Base-by-base conservation (phyloP, 1,284 basidiomycete species). In the Ustilago bromivora region DNA sequence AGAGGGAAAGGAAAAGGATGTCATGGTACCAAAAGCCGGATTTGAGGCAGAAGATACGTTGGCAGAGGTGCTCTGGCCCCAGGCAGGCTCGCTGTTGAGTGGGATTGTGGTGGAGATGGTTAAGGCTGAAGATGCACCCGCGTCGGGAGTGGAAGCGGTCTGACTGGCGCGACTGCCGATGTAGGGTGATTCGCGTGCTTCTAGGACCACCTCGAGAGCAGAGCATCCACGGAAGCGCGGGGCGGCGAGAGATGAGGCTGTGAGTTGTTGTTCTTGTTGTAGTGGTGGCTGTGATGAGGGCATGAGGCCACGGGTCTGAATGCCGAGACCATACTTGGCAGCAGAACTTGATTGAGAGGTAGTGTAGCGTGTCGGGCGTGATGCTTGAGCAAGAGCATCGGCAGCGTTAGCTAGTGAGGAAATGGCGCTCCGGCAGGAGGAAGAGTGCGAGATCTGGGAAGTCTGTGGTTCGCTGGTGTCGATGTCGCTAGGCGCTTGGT, bases 101-200 rank as follows among this genome's bases (percentile, higher is more conserved):
- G 72, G 69, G 10, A 71, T 28, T 12, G 64, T 23, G 35, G 73
- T 71, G 2, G 67, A 61, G 49, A 71, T 66, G 52, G 38, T 76
- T 55, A 71, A 56, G 17, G 46, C 51, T 2, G 61, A 67, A 10
- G 57, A 34, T 2, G 52, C 51, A 13, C 40, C 43, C 17, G 51
- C 41, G n/a, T 61, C 64, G n/a, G 71, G 64, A 4, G 61, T 61
- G 3, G 61, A 66, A 52, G 60, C 35, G 34, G 60, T 15, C 17
- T 60, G 70, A n/a, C 70, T 66, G 4, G 64, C 53, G 17, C 61
- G 57, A 41, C 65, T 67, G 53, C 57, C 70, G 13, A 72, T 17
- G 40, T 64, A 72, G 6, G 70, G 65, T 28, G 70, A 72, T 23
- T 72, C 70, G 40, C 70, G 63, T 49, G 66, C 66, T 69, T 74